These are phyloP conservation scores for Polymyxa betae DNA, from an alignment of 208 protist species.

Conservation along the genomic window DNA sequence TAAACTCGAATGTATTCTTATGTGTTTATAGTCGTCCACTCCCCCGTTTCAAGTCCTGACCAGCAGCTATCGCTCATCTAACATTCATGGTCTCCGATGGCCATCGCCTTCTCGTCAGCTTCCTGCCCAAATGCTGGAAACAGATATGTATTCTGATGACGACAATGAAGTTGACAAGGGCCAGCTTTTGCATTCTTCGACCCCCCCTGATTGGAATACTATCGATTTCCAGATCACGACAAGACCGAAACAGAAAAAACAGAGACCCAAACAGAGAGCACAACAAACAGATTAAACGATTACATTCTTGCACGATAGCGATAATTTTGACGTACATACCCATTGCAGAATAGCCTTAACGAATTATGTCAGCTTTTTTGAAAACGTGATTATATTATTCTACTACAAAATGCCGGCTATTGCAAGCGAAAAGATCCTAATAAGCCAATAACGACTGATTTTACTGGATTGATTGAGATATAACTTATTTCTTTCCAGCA, in stretches of 20 bases:
- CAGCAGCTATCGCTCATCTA: neutral
- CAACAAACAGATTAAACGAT: too few species aligned
- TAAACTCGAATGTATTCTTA: neutral
- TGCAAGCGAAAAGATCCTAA: too few species aligned
- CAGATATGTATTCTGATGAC: neutral
- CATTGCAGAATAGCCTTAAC: too few species aligned
- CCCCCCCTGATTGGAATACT: neutral
- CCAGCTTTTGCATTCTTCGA: neutral
- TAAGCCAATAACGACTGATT: too few species aligned
- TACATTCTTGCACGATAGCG: too few species aligned
- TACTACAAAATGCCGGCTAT: too few species aligned
- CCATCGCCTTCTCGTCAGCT: neutral
- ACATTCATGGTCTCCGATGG: neutral
- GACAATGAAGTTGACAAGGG: neutral
- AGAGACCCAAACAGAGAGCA: too few species aligned
- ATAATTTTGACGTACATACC: too few species aligned
- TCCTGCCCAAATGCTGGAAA: neutral
- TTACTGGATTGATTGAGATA: neutral
- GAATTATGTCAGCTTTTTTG: too few species aligned
- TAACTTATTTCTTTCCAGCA: slow-evolving; percentile 75
- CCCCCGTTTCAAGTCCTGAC: neutral
- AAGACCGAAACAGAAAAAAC: neutral
- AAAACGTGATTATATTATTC: too few species aligned
- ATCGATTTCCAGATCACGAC: neutral
- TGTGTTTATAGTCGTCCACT: neutral